Conservation (phyloP, 2,329 filamentous ascomycete species). For the Pseudogymnoascus sp. region DNA sequence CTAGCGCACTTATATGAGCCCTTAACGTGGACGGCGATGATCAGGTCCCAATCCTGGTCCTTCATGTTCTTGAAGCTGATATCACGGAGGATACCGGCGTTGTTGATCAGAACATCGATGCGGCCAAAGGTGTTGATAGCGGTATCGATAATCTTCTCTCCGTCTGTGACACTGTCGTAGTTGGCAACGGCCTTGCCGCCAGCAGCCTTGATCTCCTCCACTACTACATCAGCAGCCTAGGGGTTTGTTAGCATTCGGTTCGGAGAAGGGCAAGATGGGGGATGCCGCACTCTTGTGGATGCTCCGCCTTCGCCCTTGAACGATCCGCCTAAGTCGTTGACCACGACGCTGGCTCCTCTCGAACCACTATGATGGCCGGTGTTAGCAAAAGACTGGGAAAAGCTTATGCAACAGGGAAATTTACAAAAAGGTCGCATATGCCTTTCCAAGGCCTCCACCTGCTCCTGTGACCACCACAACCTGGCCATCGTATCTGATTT, state of each 20-base stretch:
- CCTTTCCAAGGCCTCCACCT: conserved; percentile 71
- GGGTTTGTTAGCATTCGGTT: conserved; percentile 6
- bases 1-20: conserved; percentile 92
- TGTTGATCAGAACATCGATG: conserved; percentile 94
- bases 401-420: no score
- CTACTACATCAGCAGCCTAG: conserved; percentile 73
- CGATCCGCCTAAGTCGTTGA: conserved; percentile 89
- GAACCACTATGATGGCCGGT: conserved; percentile 39
- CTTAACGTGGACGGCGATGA: conserved; percentile 84
- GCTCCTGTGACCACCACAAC: conserved; percentile 83
- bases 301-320: conserved; percentile 80
- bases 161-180: conserved; percentile 90
- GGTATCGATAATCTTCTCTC: conserved; percentile 88
- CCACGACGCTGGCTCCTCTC: conserved; percentile 86
- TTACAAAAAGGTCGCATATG: conserved; percentile 74
- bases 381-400: no score
- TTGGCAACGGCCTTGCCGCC: conserved; percentile 96
- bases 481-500: conserved; percentile 75
- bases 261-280: background rate
- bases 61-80: conserved; percentile 98
- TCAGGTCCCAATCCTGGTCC: conserved; percentile 92
- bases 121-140: conserved; percentile 74
- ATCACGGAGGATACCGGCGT: conserved; percentile 86
- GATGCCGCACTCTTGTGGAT: conserved; percentile 63
- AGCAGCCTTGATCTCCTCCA: conserved; percentile 72